These are phyloP conservation scores for Intubia oerlemansii DNA, from an alignment of 2,329 filamentous ascomycete genomes.

Conservation along the genomic window DNA sequence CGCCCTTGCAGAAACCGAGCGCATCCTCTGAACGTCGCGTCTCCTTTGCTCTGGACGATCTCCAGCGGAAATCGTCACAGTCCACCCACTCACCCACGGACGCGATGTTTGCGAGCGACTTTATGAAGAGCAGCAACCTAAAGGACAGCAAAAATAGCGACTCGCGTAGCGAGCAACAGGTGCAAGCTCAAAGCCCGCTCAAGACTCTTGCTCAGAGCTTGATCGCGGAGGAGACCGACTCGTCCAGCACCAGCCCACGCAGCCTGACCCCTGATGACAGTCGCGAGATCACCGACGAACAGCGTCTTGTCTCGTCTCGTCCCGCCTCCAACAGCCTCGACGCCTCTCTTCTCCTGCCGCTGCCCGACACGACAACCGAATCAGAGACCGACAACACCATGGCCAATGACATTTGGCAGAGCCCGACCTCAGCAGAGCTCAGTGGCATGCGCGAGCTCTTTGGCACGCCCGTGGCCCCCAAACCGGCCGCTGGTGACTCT, in stretches of 20 bases:
- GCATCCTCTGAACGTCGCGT: background rate
- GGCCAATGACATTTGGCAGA: conserved; percentile 2
- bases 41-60: conserved; percentile 1
- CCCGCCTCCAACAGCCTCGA: conserved; percentile 1
- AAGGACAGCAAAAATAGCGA: no score
- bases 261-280: conserved; percentile 2
- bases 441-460: background rate
- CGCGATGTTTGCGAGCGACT: no score
- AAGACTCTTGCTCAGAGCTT: no score
- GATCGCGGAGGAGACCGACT: background rate
- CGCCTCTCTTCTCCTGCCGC: conserved; percentile 3
- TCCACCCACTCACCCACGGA: no score
- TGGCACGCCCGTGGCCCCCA: background rate
- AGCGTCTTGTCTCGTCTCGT: conserved; percentile 2
- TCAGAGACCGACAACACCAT: background rate
- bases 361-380: conserved; percentile 3
- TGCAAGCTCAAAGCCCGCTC: no score
- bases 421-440: conserved; percentile 3
- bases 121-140: no score
- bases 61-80: no score
- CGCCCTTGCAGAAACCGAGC: conserved; percentile 3
- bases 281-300: conserved; percentile 2
- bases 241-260: conserved; percentile 1
- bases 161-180: no score
- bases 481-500: no score